Percentiles rank a stretch among this genome's conserved stretches.
Conservation (phyloP, 352 stramenopile species). For the Blastocystis hominis region DNA sequence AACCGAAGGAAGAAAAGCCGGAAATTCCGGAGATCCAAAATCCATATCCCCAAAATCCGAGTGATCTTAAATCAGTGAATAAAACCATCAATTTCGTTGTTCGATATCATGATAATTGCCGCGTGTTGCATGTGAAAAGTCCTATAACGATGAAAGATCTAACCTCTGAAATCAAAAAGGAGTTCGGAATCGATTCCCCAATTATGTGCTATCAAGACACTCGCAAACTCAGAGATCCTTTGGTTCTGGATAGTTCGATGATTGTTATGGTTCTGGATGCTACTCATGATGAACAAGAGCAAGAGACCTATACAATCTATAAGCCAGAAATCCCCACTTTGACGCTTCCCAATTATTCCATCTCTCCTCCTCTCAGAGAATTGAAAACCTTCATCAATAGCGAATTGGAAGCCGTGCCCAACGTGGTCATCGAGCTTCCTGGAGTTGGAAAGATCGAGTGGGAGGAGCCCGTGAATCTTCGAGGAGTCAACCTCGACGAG, state of each 20-base stretch:
- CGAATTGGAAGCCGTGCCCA: not conserved
- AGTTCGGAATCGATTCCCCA: too few relatives aligned
- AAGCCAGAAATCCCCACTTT: not conserved
- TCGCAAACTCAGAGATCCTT: not conserved
- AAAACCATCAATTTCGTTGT: not conserved
- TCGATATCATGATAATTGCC: not conserved
- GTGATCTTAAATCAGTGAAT: not conserved
- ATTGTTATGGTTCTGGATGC: not conserved
- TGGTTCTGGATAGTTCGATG: not conserved
- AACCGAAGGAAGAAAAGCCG: not conserved
- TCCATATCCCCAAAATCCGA: not conserved
- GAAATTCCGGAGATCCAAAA: not conserved
- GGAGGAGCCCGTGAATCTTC: conserved; percentile 15
- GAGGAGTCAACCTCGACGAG: not conserved
- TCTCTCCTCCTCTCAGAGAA: not conserved
- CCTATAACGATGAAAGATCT: too few relatives aligned
- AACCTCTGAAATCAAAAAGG: too few relatives aligned
- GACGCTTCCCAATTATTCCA: not conserved
- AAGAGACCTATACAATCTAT: not conserved
- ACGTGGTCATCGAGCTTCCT: not conserved
- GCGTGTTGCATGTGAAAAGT: not conserved
- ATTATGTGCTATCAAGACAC: not conserved
- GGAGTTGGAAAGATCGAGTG: conserved; percentile 18
- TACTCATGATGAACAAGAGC: not conserved
- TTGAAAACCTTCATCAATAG: not conserved